Evolutionary conservation across 1,139 yeast genomes (phyloP).

Genomic region (Yamadazyma trypodendri): DNA sequence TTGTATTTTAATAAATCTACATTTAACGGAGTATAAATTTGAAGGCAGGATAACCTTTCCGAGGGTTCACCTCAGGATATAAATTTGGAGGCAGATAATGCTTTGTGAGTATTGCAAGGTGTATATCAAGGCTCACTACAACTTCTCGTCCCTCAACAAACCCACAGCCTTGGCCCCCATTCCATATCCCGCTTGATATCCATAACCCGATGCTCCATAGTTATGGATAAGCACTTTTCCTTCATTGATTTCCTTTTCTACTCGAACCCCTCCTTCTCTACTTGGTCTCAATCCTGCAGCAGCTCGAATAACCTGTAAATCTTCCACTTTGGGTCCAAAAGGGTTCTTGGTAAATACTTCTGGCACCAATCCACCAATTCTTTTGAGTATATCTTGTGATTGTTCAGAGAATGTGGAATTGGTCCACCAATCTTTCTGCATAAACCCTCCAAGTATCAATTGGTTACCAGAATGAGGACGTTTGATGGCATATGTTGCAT

Average conservation of each 20-base stretch:
- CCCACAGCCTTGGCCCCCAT: constrained; percentile 42
- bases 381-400: constrained; percentile 54
- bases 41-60: too few relatives aligned
- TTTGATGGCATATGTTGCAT: constrained; percentile 65
- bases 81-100: too few relatives aligned
- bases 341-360: constrained; percentile 10
- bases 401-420: constrained; percentile 54
- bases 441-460: constrained; percentile 66
- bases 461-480: constrained; percentile 54
- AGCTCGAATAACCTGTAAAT: constrained; percentile 49
- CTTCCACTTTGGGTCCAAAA: constrained; percentile 18
- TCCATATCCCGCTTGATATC: constrained; percentile 71
- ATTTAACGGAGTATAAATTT: too few relatives aligned
- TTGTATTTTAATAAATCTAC: too few relatives aligned
- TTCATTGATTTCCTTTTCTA: constrained; percentile 35
- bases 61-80: too few relatives aligned
- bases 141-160: constrained; percentile 32
- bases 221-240: constrained; percentile 45
- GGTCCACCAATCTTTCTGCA: constrained; percentile 58
- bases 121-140: constrained; percentile 1
- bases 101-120: too few relatives aligned
- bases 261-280: constrained; percentile 63
- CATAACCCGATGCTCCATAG: constrained; percentile 78
- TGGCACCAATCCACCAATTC: constrained; percentile 42
- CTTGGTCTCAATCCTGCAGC: constrained; percentile 68